Evolutionary conservation across 2,329 filamentous ascomycete genomes (phyloP), one percentile per base, ranked within the genome.

Genomic region (Fusarium drepaniforme): DNA sequence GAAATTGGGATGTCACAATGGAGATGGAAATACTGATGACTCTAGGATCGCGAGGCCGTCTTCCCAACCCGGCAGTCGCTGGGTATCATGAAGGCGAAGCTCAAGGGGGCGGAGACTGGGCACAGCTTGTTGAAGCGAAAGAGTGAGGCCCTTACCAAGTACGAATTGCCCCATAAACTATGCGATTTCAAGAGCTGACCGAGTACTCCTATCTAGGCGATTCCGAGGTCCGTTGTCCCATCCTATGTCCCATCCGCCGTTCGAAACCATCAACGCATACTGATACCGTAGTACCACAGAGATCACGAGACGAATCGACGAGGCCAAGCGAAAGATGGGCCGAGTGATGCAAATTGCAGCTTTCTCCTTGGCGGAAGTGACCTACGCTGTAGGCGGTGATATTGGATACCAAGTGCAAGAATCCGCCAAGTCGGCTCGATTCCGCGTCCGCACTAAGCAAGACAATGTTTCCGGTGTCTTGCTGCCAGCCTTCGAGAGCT

Each of bases 311-410:
- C 93, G 97, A 81, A 99, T 99, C 85, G 96, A 99, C 86, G 97
- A 99, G 84, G 97, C 97, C 49, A 99, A 99, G 86, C 94, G 96
- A 79, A 99, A 99, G 88, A 99, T 99, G 96, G 97, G 97, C 68
- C 91, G 96, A 38, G 97, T 99, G 42, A 99, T 99, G 97, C 96
- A 98, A 84, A 97, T 99, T 81, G 97, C 97, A 46, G 96, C 97
- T 56, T 98, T 99, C 86, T 98, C 96, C 51, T 90, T 99, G 21
- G 97, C 97, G 70, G 97, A 98, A 86, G 97, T 99, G 67, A 97
- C 95, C 59, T 99, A 99, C 81, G 97, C 97, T 30, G 95, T 98
- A 33, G 97, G 97, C 73, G 95, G 96, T 80, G 94, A 97, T 81
- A 97, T 99, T 79, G 94, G 93, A 72, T 99, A 98, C 86, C 97